Conservation (phyloP, 805 yeast species). For the Hermanozyma aechmeae region DNA sequence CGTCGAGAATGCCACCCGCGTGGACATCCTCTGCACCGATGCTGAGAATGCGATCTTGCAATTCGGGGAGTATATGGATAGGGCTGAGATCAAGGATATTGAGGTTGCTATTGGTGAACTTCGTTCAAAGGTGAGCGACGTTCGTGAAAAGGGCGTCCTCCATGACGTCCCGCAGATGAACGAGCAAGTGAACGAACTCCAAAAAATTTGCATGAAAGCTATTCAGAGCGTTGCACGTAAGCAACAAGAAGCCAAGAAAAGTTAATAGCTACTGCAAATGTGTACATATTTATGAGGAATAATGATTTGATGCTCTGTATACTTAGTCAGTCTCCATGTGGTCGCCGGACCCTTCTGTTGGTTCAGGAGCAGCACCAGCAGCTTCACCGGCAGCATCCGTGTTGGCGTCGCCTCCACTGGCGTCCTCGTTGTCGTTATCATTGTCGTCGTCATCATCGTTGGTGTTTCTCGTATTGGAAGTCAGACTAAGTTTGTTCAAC, state of each 20-base stretch:
- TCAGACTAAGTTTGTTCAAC: slow-evolving; percentile 66
- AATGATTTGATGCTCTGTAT: too few species aligned
- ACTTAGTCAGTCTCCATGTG: too few species aligned
- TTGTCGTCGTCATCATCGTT: slow-evolving; percentile 28
- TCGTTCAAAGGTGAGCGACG: slow-evolving; percentile 21
- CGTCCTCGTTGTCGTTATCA: slow-evolving; percentile 12
- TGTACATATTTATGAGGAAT: neutral
- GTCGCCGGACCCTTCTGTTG: too few species aligned
- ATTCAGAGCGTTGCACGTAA: slow-evolving; percentile 29
- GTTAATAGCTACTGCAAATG: neutral
- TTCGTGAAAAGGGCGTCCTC: slow-evolving; percentile 19
- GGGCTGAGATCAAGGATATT: slow-evolving; percentile 36
- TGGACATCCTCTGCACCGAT: slow-evolving; percentile 74
- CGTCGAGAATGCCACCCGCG: slow-evolving; percentile 67
- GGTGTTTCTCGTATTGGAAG: slow-evolving; percentile 46
- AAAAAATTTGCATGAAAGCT: slow-evolving; percentile 27
- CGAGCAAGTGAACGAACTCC: slow-evolving; percentile 28
- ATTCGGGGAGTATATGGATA: slow-evolving; percentile 42
- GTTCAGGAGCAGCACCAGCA: too few species aligned
- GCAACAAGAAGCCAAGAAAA: slow-evolving; percentile 12
- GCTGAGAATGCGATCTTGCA: slow-evolving; percentile 80
- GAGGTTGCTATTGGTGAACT: slow-evolving; percentile 10
- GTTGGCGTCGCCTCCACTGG: slow-evolving; percentile 8
- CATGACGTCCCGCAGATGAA: slow-evolving; percentile 25
- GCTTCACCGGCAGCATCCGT: too few species aligned